Percentiles rank a stretch among this genome's conserved stretches.
Evolutionary conservation across 441 rosid species (phyloP).

Genomic region (Rhodomyrtus psidioides): DNA sequence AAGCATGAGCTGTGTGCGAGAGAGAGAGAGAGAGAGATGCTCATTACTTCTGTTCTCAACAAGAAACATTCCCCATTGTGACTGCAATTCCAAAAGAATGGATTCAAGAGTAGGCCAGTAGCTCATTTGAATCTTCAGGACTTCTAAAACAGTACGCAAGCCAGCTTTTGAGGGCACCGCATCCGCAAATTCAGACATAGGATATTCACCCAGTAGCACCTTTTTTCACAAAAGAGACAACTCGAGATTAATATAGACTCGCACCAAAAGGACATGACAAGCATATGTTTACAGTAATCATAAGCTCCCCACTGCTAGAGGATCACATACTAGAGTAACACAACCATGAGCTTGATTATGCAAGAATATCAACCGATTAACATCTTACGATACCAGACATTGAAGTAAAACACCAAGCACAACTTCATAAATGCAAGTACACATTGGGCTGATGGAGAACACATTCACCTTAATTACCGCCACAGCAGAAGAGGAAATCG

Average conservation of each 20-base stretch:
- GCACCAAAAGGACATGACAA: not conserved
- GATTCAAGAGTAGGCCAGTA: slow-evolving; percentile 66
- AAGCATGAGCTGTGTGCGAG: not conserved
- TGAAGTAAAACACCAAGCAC: not conserved
- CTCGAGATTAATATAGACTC: slow-evolving; percentile 5
- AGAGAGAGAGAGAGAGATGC: not conserved
- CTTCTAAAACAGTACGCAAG: slow-evolving; percentile 63
- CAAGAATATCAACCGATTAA: not conserved
- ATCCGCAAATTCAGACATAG: slow-evolving; percentile 27
- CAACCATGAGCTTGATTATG: not conserved
- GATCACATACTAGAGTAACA: not conserved
- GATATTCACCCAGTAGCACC: slow-evolving; percentile 78
- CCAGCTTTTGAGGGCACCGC: slow-evolving; percentile 61
- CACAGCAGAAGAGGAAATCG: slow-evolving; percentile 93
- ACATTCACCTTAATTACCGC: slow-evolving; percentile 76
- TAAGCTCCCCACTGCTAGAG: not conserved
- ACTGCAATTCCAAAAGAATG: slow-evolving; percentile 42
- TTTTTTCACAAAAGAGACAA: slow-evolving; percentile 10
- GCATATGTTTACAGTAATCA: not conserved
- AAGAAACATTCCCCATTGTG: slow-evolving; percentile 33
- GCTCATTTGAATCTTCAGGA: slow-evolving; percentile 69
- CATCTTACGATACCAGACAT: not conserved
- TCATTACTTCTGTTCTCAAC: slow-evolving; percentile 51
- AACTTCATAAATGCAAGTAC: not conserved
- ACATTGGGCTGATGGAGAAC: not conserved